Conservation (phyloP, 805 yeast genomes). For the Naumovozyma castellii region DNA sequence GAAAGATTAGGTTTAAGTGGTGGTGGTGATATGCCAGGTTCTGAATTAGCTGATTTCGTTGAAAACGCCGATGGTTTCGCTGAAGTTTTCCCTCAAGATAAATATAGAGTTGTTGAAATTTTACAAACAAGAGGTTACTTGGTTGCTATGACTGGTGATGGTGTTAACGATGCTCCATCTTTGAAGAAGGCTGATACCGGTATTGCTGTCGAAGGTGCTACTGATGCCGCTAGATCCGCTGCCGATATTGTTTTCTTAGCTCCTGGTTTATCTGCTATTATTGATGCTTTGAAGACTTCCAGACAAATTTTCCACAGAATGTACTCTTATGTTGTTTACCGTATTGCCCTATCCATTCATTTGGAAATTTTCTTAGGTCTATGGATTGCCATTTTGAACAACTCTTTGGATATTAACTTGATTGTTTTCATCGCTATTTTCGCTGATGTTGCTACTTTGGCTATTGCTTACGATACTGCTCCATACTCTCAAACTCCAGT, state of each 20-base stretch:
- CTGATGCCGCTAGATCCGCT: constrained; percentile 95
- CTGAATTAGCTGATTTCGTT: constrained; percentile 93
- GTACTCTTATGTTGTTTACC: constrained; percentile 96
- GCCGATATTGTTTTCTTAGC: constrained; percentile 93
- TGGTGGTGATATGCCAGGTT: constrained; percentile 94
- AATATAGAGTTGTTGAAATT: constrained; percentile 90
- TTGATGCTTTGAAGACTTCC: constrained; percentile 89
- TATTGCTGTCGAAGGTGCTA: constrained; percentile 97
- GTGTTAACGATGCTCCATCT: constrained; percentile 97
- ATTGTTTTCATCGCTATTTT: constrained; percentile 94
- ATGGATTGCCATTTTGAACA: constrained; percentile 91
- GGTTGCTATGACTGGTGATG: constrained; percentile 99
- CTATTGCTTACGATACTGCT: constrained; percentile 96
- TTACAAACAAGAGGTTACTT: constrained; percentile 92
- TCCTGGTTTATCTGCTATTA: constrained; percentile 90
- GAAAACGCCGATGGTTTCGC: constrained; percentile 98
- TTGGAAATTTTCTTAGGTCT: constrained; percentile 90
- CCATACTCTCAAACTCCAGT: constrained; percentile 90
- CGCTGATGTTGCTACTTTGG: constrained; percentile 94
- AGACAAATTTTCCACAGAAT: constrained; percentile 98
- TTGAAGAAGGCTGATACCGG: constrained; percentile 93
- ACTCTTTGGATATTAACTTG: constrained; percentile 77
- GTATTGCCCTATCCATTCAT: constrained; percentile 91
- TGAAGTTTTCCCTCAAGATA: constrained; percentile 97
- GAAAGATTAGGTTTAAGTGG: constrained; percentile 94